Conservation (phyloP, 2,329 filamentous ascomycete species). For the Trichophaea hybrida region DNA sequence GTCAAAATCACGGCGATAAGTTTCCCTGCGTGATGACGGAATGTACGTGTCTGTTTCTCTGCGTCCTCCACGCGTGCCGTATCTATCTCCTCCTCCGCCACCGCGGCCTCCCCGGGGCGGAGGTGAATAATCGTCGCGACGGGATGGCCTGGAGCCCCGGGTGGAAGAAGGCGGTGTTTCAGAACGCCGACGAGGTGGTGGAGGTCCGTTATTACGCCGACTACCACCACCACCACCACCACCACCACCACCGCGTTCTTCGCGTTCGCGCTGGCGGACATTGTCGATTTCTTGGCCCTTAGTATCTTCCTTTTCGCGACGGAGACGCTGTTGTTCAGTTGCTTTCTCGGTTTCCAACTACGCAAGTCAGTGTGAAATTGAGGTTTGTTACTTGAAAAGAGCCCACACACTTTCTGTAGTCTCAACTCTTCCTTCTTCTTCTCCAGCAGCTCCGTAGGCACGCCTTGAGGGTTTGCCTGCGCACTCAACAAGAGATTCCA, state of each 20-base stretch:
- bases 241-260: conserved; percentile 35
- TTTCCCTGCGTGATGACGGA: conserved; percentile 29
- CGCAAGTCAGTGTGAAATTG: conserved; percentile 3
- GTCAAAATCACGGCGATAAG: conserved; percentile 27
- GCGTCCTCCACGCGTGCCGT: conserved; percentile 35
- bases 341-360: conserved; percentile 72
- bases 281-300: conserved; percentile 57
- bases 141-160: background rate
- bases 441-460: conserved; percentile 86
- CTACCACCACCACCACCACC: conserved; percentile 35
- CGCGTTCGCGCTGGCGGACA: conserved; percentile 49
- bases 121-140: conserved; percentile 31
- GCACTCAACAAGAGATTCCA: conserved; percentile 88
- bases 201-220: background rate
- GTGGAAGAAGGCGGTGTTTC: background rate
- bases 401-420: conserved; percentile 67
- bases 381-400: background rate
- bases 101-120: conserved; percentile 31
- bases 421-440: conserved; percentile 92
- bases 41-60: conserved; percentile 29
- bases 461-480: conserved; percentile 73
- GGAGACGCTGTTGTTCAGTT: conserved; percentile 57
- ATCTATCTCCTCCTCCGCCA: conserved; percentile 31
- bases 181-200: too few relatives aligned
- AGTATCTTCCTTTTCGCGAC: conserved; percentile 55